A percentile compares a stretch with the other conserved stretches of the same genome.
These are phyloP conservation scores for Parsonsia alboflavescens DNA, from an alignment of 257 asterid species.

Conservation along the genomic window DNA sequence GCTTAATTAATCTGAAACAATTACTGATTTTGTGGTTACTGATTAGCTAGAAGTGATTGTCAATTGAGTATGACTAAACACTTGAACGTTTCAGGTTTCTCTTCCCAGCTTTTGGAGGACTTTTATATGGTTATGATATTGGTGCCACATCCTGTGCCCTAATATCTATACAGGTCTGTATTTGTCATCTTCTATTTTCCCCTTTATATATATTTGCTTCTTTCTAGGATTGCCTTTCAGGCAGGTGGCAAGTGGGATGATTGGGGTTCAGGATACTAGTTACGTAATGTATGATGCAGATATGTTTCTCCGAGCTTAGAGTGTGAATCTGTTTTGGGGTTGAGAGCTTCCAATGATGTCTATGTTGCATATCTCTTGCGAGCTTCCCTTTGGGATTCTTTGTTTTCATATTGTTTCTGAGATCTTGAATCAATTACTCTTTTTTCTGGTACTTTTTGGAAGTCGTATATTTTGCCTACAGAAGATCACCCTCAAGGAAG, in stretches of 20 bases:
- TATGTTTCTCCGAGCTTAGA: background rate
- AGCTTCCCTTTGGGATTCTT: background rate
- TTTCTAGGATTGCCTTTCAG: background rate
- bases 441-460: background rate
- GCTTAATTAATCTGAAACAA: too few species aligned
- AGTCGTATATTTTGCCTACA: background rate
- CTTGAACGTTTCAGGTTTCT: constrained; percentile 54
- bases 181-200: background rate
- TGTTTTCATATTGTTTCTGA: background rate
- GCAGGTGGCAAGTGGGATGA: background rate
- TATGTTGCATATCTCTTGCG: background rate
- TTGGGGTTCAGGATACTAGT: background rate
- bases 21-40: background rate
- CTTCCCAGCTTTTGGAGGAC: constrained; percentile 95
- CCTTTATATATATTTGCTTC: background rate
- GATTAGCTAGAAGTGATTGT: background rate
- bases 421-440: background rate
- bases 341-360: background rate
- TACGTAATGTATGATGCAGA: background rate
- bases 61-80: background rate
- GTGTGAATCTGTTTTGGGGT: background rate
- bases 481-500: background rate
- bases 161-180: constrained; percentile 68
- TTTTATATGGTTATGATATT: constrained; percentile 93
- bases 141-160: constrained; percentile 97